Base-by-base conservation (phyloP, 2,329 filamentous ascomycete species). In the Mycocentrospora acerina region DNA sequence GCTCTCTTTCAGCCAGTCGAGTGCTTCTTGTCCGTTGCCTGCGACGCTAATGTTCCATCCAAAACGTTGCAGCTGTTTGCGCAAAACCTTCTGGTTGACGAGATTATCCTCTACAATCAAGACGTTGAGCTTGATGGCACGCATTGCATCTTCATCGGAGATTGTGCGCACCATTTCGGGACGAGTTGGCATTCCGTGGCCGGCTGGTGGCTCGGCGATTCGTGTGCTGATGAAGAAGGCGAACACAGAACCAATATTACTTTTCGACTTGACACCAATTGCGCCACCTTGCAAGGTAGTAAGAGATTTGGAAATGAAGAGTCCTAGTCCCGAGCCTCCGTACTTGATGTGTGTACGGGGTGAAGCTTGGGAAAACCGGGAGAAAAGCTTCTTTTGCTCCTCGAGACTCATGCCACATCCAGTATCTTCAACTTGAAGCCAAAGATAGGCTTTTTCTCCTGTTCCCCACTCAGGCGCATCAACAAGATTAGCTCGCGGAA, bases 251-350 rank as follows among this genome's bases (percentile, higher is more conserved):
- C 61, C 61, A 19, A 54, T 31, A 1, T 59, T 57, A 29, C 63
- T 58, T 14, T 46, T 48, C 1, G 69, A 70, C 2, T 48, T 52
- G 8, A 72, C 69, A 4, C 70, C 70, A 14, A 72, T 71, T n/a
- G 69, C 60, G 7, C 70, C 70, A 3, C 69, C 70, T 35, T 63
- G 59, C 7, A 65, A 38, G 29, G 46, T 49, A 7, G 49, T 44
- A 5, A 62, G 53, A 2, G 54, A 53, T 14, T 69, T 60, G 12
- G 66, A 69, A n/a, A 72, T 72, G 40, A 71, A 71, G 1, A 73
- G 56, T 0, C 71, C 70, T 0, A 71, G 51, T 1, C 69, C 69
- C 4, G 64, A 68, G 9, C 70, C 70, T 4, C 69, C 70, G 27
- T 72, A 72, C 11, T 63, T 60, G 8, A 63, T 45, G 14, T 65